Evolutionary conservation across 441 rosid species (phyloP).

Genomic region (Corymbia citriodora): DNA sequence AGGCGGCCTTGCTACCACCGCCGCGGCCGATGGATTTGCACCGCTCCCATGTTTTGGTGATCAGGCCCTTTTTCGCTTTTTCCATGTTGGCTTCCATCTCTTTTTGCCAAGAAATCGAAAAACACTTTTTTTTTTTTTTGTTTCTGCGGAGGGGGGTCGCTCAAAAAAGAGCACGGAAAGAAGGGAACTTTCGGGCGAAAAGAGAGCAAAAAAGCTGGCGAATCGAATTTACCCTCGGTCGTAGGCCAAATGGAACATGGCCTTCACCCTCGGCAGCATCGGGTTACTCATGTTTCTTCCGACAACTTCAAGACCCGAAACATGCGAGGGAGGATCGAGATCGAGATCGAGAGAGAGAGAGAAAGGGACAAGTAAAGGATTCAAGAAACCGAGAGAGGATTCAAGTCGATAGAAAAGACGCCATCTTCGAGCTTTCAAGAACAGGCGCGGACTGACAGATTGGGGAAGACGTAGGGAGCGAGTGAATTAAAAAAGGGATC

Average conservation of each 20-base stretch:
- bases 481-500: neutral
- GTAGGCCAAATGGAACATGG: slow-evolving; percentile 36
- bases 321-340: neutral
- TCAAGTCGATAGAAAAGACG: neutral
- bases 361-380: neutral
- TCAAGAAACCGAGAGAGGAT: neutral
- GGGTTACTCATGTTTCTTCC: slow-evolving; percentile 38
- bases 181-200: neutral
- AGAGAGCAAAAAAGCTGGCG: neutral
- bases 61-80: slow-evolving; percentile 26
- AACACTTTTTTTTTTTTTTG: neutral
- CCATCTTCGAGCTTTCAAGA: neutral
- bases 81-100: slow-evolving; percentile 13
- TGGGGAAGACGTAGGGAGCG: neutral
- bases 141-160: neutral
- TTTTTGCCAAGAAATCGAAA: neutral
- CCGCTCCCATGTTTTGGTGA: slow-evolving; percentile 50
- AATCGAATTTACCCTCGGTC: slow-evolving; percentile 36
- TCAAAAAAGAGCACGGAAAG: neutral
- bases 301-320: neutral
- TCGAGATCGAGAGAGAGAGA: neutral
- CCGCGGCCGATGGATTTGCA: slow-evolving; percentile 44
- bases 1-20: neutral
- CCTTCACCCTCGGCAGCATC: slow-evolving; percentile 31
- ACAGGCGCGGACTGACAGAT: neutral